Base-by-base conservation (phyloP, 805 yeast genomes). In the Starmera amethionina region DNA sequence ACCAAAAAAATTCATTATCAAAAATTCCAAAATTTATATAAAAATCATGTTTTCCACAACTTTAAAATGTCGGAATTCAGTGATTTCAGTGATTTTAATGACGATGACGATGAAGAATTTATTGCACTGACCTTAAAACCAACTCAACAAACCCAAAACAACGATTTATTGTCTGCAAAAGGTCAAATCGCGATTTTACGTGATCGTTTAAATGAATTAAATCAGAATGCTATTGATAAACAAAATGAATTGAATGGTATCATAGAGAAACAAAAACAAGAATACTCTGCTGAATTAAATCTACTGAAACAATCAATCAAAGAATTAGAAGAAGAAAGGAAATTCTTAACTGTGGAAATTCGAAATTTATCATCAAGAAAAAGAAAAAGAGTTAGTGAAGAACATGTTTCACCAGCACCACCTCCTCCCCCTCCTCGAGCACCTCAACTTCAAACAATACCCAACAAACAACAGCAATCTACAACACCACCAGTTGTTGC, bases 111-210 rank as follows among this genome's bases (percentile, higher is more conserved):
- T 36, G 65, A 62, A 47, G 58, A 65, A 32, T 54, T 79, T 27
- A 55, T 73, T 35, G 73, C 72, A n/a, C 58, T 80, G 11, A 70
- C 72, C 8, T 54, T 59, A 25, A 63, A 59, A 37, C 72, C 71
- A 1, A 62, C 60, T 31, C 55, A 46, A 42, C 41, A 27, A 36
- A 37, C 16, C 25, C 42, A 11, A n/a, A 31, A 27, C 19, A 52
- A 39, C 36, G 62, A 63, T 33, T 46, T 77, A n/a, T 67, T 64
- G 40, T 62, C 69, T 30, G 81, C 85, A 5, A 74, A 73, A 41
- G 97, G 97, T 3, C 96, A 89, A 52, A 78, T 84, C 31, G 79
- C 93, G 12, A 79, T 88, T 30, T 64, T 89, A 14, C 65, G 94
- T 40, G 75, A 80, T 9, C 85, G 79, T 49, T 60, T 83, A 16